These are phyloP conservation scores for Zoysia matrella DNA, from an alignment of 202 grass and related monocot species.

Conservation along the genomic window DNA sequence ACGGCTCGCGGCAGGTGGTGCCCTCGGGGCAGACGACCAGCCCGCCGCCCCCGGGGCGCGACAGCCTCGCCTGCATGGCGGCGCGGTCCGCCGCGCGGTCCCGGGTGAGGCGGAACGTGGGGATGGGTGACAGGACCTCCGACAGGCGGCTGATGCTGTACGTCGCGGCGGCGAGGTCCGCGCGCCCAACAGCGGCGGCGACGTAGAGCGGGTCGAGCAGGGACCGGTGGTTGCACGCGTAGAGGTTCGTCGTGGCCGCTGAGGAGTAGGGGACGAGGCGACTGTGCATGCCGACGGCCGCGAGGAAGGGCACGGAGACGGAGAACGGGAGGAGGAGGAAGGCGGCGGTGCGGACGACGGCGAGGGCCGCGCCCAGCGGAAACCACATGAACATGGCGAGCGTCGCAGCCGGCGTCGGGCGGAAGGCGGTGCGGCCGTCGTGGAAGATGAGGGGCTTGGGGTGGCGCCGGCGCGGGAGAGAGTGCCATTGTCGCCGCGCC, in stretches of 20 bases:
- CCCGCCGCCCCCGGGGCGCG: neutral
- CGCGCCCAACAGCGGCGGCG: constrained; percentile 28
- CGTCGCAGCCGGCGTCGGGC: constrained; percentile 58
- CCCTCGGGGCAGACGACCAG: constrained; percentile 85
- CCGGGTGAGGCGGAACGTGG: constrained; percentile 69
- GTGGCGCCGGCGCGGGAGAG: constrained; percentile 55
- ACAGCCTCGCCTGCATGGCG: constrained; percentile 58
- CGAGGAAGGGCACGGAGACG: constrained; percentile 62
- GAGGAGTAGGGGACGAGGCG: constrained; percentile 31
- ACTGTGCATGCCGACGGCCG: constrained; percentile 59
- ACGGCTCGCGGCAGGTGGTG: constrained; percentile 75
- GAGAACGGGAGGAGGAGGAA: constrained; percentile 61
- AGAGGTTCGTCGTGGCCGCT: constrained; percentile 21
- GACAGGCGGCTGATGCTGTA: constrained; percentile 80
- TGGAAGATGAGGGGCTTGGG: constrained; percentile 80
- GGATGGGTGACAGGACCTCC: constrained; percentile 81
- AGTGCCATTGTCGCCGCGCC: constrained; percentile 52
- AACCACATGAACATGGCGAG: constrained; percentile 75
- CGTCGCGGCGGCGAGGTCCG: constrained; percentile 58
- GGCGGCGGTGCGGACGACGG: constrained; percentile 39
- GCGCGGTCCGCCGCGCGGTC: constrained; percentile 61
- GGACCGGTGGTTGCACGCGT: constrained; percentile 85
- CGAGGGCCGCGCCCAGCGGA: constrained; percentile 54
- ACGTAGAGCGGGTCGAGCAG: constrained; percentile 81
- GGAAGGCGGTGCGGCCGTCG: constrained; percentile 83